A percentile compares a stretch with the other conserved stretches of the same genome.
phyloP scores from a whole-genome alignment of 169 alveolate species.

The Plasmodium inui region DNA sequence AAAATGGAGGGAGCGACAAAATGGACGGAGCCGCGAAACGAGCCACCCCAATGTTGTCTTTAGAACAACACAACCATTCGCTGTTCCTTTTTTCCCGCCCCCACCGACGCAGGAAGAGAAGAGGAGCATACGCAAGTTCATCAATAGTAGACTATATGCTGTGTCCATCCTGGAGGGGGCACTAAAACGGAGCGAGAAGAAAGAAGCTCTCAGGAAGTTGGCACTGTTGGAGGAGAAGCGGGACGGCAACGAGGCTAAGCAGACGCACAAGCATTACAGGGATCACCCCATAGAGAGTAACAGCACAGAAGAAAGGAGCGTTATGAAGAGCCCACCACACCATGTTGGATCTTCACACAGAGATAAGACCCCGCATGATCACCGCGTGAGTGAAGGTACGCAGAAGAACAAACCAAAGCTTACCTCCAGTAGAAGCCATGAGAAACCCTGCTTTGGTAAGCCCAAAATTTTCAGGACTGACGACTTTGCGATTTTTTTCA shows the following conservation, averaged over 20 bases:
- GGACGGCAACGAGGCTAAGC: background rate
- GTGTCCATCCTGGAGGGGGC: conserved; percentile 22
- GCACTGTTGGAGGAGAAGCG: background rate
- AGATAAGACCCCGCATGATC: background rate
- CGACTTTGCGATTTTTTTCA: conserved; percentile 39
- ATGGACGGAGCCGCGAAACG: background rate
- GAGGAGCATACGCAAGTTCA: conserved; percentile 24
- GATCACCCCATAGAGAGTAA: background rate
- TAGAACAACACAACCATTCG: background rate
- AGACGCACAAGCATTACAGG: background rate
- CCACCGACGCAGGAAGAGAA: conserved; percentile 16
- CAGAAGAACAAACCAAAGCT: conserved; percentile 3
- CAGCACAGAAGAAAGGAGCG: background rate
- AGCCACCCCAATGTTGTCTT: background rate
- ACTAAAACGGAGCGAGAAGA: background rate
- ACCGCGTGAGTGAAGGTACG: background rate
- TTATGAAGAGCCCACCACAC: background rate
- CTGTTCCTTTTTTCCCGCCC: background rate
- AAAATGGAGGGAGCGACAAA: background rate
- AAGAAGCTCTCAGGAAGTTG: background rate
- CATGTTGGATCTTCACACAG: background rate
- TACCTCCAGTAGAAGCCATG: background rate
- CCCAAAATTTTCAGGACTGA: conserved; percentile 63
- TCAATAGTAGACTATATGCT: conserved; percentile 34
- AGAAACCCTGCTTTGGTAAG: conserved; percentile 57